Base-by-base conservation (phyloP, 1,284 basidiomycete species). In the Marasmius tenuissimus region DNA sequence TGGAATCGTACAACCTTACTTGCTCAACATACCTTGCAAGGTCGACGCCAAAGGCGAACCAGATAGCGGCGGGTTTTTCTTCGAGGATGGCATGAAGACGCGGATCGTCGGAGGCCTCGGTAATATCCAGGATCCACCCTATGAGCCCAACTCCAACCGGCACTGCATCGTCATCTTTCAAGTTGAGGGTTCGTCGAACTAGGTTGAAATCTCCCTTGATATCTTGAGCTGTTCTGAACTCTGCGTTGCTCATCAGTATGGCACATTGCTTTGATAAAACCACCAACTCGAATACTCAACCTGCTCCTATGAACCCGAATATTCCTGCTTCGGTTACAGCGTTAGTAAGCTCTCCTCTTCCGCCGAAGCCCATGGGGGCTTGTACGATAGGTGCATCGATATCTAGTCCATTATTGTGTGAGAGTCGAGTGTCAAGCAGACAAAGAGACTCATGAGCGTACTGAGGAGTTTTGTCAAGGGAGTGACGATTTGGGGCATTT, bases 281-380 rank as follows among this genome's bases (percentile, higher is more conserved):
- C 9, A 35, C 8, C 18, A 14, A n/a, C n/a, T 16, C 12, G 27
- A 12, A 9, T 14, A 8, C 38, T 51, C 12, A 63, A 72, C 73
- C 72, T 57, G 72, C 72, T 14, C 60, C 68, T 14, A 74, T 58
- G 16, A 69, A 66, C 4, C 71, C 71, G 37, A 75, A 70, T 3
- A 65, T 72, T 27, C 73, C 73, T 6, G 68, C 67, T 14, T 39
- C 45, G 42, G 67, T 63, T 35, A 73, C 72, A 16, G 69, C 71
- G 5, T 61, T 60, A 0, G 68, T 70, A 14, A 75, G 57, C 2
- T 66, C 63, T 1, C 65, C 62, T 11, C 70, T 69, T 1, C 68
- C 33, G 4, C 68, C 70, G 53, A 57, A 65, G 4, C 64, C 63
- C 73, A 76, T 75, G 3, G 74, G 74, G 10, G 73, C 73, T 16